These are phyloP conservation scores for Fraxinus sp. DNA, from an alignment of 305 asterid species.

Conservation along the genomic window DNA sequence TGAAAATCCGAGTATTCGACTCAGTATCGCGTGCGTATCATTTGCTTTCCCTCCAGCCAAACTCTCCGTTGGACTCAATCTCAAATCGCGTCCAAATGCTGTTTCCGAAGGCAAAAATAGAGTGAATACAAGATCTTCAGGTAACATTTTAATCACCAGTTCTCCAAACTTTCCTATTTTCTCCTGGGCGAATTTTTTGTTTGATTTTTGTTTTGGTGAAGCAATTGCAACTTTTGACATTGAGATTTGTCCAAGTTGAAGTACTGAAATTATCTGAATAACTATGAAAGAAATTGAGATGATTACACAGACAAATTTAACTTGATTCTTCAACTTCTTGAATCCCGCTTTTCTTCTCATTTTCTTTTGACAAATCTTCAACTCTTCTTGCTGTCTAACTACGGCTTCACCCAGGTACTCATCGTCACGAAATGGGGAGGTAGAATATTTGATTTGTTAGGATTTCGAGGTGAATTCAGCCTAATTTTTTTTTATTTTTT, in stretches of 20 bases:
- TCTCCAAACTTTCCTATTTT: conserved; percentile 60
- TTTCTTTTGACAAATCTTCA: not conserved
- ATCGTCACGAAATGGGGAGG: not conserved
- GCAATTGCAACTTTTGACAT: conserved; percentile 1
- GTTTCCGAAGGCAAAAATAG: conserved; percentile 72
- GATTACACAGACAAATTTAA: conserved; percentile 41
- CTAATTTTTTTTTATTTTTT: too few species aligned
- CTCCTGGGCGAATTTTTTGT: not conserved
- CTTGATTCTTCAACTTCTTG: conserved; percentile 38
- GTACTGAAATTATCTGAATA: conserved; percentile 42
- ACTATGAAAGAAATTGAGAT: conserved; percentile 42
- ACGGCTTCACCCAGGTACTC: not conserved
- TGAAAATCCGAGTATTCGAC: conserved; percentile 68
- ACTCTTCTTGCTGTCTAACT: not conserved
- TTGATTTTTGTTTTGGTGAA: conserved; percentile 16
- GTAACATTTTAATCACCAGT: conserved; percentile 62
- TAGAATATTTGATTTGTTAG: not conserved
- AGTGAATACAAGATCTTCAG: conserved; percentile 78
- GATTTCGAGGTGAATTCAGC: not conserved
- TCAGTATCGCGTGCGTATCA: conserved; percentile 61
- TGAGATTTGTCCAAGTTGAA: conserved; percentile 43
- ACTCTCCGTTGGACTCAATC: conserved; percentile 49
- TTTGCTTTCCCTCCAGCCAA: conserved; percentile 26
- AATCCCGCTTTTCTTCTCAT: conserved; percentile 26
- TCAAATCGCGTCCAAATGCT: conserved; percentile 29